Evolutionary conservation across 1,284 basidiomycete species (phyloP), one percentile per base, ranked within the genome.

Genomic region (Trametes hirsuta): DNA sequence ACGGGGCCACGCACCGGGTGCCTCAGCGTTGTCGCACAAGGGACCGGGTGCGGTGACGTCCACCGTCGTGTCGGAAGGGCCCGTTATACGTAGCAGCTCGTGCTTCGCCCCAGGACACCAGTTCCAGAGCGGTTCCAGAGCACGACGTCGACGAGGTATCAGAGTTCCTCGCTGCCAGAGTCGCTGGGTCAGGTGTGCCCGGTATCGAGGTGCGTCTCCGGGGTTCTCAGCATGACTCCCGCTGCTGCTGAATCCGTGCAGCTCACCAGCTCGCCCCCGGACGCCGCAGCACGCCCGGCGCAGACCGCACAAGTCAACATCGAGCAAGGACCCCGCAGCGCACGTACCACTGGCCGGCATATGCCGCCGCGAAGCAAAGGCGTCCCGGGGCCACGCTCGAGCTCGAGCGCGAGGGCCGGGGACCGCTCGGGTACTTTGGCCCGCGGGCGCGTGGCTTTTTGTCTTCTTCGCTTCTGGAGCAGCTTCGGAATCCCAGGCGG

Each of bases 391-490:
- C 39, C n/a, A 12, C 12, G 14, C 12, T 18, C 39, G 30, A 14
- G 49, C 34, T 44, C 52, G 57, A 14, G 49, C 34, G 37, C 52
- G 57, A 53, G 57, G 51, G 51, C 34, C 51, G 57, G 45, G 14
- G 48, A 39, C 24, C 24, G 49, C 44, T 35, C 49, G 50, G 50
- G 45, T 42, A 30, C 56, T 40, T 36, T 51, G 55, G 44, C 39
- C 56, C 50, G 56, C 45, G 45, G 21, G 57, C 52, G 52, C 46
- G 52, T 48, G 51, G 57, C 53, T 41, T 59, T 53, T 46, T 42
- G 46, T 37, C 35, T 59, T 50, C 47, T 30, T 37, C 41, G 52
- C 51, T 39, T 53, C 45, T 15, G 35, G 41, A 40, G 10, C 24
- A 18, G 14, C 51, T 11, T 46, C 34, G 8, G 45, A n/a, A 21